phyloP scores from a whole-genome alignment of 1,284 basidiomycete genomes.

The Rugosomyces carneus region DNA sequence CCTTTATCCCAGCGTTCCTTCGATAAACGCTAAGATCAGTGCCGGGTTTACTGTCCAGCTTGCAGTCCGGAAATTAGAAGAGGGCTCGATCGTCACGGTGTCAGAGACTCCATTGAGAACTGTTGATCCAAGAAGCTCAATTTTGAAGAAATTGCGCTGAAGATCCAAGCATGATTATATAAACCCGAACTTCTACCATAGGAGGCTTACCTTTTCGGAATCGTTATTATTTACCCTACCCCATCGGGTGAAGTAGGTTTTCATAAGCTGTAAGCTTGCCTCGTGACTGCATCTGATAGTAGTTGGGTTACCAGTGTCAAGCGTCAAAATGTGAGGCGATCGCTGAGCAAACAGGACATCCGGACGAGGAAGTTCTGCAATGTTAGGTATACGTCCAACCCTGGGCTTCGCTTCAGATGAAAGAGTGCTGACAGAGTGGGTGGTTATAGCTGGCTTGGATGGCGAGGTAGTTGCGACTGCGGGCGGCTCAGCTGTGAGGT shows the following conservation, averaged over 20 bases:
- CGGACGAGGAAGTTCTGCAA: conserved; percentile 26
- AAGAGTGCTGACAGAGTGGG: neutral
- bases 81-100: conserved; percentile 25
- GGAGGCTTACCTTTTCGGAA: conserved; percentile 21
- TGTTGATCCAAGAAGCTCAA: conserved; percentile 27
- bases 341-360: conserved; percentile 25
- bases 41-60: conserved; percentile 23
- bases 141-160: conserved; percentile 27
- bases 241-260: conserved; percentile 30
- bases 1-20: conserved; percentile 29
- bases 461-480: neutral
- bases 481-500: conserved; percentile 18
- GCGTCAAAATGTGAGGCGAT: conserved; percentile 26
- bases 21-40: conserved; percentile 30
- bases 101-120: conserved; percentile 29
- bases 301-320: conserved; percentile 20
- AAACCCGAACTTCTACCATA: neutral
- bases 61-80: conserved; percentile 11
- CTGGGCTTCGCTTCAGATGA: conserved; percentile 1
- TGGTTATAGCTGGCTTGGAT: conserved; percentile 1
- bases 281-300: conserved; percentile 28
- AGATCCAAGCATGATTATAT: neutral
- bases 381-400: conserved; percentile 20
- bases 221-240: conserved; percentile 25
- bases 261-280: conserved; percentile 26